phyloP scores from a whole-genome alignment of 805 yeast species.

The Wickerhamiella azyma region DNA sequence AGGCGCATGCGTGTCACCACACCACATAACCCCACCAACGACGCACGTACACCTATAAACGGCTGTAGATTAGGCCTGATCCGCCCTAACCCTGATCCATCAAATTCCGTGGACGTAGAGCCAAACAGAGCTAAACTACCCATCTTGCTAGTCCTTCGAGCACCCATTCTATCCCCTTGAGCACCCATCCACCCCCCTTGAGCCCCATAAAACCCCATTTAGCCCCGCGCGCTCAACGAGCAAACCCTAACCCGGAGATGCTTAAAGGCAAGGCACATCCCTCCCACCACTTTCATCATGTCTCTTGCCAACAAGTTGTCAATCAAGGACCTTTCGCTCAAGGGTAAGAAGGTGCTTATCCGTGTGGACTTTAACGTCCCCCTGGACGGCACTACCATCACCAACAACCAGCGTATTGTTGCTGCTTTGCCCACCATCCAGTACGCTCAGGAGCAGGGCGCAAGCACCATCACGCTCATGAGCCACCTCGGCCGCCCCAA shows the following conservation, averaged over 20 bases:
- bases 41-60: too few relatives aligned
- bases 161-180: background rate
- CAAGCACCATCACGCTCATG: slow-evolving; percentile 84
- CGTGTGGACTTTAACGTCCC: slow-evolving; percentile 57
- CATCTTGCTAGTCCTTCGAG: too few relatives aligned
- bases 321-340: slow-evolving; percentile 76
- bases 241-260: background rate
- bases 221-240: background rate
- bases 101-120: too few relatives aligned
- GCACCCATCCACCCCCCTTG: background rate
- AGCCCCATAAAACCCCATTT: background rate
- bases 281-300: slow-evolving; percentile 34
- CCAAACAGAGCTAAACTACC: too few relatives aligned
- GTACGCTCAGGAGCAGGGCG: slow-evolving; percentile 80
- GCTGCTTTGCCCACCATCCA: slow-evolving; percentile 98
- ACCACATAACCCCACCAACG: too few relatives aligned
- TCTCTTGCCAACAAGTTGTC: slow-evolving; percentile 88
- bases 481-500: slow-evolving; percentile 99
- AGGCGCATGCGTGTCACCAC: too few relatives aligned
- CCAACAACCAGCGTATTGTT: slow-evolving; percentile 98
- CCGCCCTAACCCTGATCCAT: too few relatives aligned
- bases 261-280: too few relatives aligned
- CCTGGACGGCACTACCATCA: slow-evolving; percentile 88
- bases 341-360: slow-evolving; percentile 92
- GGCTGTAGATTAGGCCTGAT: too few relatives aligned